These are phyloP conservation scores for Vaccinium macrocarpon DNA, from an alignment of 148 eudicot genomes.

Conservation along the genomic window DNA sequence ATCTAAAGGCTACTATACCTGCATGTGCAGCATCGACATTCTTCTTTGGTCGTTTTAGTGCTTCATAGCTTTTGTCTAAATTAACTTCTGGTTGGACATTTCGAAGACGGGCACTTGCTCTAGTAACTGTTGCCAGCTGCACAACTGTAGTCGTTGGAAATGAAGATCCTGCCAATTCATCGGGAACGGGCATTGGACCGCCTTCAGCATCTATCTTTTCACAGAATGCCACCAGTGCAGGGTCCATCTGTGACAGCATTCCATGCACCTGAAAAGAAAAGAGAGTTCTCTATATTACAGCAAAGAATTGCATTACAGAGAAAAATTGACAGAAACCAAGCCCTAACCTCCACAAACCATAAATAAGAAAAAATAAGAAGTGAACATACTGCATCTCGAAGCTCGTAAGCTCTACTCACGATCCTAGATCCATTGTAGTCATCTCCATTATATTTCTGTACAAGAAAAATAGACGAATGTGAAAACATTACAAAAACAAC, in stretches of 20 bases:
- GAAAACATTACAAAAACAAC: not conserved
- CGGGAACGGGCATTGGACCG: slow-evolving; percentile 76
- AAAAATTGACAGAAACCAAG: not conserved
- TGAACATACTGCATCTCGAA: slow-evolving; percentile 85
- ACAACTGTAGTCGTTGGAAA: slow-evolving; percentile 63
- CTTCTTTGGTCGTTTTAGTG: slow-evolving; percentile 77
- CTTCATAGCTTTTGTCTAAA: slow-evolving; percentile 80
- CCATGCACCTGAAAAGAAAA: slow-evolving; percentile 72
- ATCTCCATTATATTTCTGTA: slow-evolving; percentile 87
- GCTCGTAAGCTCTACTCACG: slow-evolving; percentile 96
- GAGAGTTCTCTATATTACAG: slow-evolving; percentile 6
- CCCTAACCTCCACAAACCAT: not conserved
- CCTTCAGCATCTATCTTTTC: slow-evolving; percentile 92
- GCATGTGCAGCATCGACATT: slow-evolving; percentile 48
- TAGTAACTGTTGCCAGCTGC: slow-evolving; percentile 64
- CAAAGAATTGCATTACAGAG: not conserved
- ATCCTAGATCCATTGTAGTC: slow-evolving; percentile 99
- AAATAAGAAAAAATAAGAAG: not conserved
- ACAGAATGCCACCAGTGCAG: slow-evolving; percentile 82
- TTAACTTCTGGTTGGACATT: slow-evolving; percentile 92
- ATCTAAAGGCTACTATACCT: slow-evolving; percentile 39
- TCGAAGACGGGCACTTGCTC: slow-evolving; percentile 96
- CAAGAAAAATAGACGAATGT: not conserved
- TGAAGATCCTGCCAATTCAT: slow-evolving; percentile 49
- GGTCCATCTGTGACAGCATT: slow-evolving; percentile 98